phyloP scores from a whole-genome alignment of 192 early-diverging fungal genomes.

The Phlyctochytrium arcticum region DNA sequence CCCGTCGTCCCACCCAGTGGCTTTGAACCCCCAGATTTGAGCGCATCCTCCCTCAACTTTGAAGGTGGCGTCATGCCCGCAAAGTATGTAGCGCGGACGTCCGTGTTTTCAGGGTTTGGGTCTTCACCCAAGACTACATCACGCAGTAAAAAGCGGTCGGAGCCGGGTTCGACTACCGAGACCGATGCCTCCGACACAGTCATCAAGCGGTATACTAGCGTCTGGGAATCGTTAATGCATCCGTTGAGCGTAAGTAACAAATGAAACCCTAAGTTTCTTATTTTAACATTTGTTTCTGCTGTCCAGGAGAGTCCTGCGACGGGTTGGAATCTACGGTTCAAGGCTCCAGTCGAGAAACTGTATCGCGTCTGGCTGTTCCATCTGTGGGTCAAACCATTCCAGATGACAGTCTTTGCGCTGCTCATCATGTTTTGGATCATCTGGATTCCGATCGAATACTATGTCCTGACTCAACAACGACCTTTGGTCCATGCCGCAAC shows the following conservation, averaged over 20 bases:
- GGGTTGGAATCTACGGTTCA: constrained; percentile 10
- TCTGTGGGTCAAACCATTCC: constrained; percentile 11
- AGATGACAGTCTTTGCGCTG: neutral
- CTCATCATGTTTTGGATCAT: neutral
- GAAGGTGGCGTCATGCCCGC: constrained; percentile 15
- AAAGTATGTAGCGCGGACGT: constrained; percentile 12
- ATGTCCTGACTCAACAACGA: neutral
- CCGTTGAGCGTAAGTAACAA: constrained; percentile 6
- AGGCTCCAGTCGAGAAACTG: constrained; percentile 1
- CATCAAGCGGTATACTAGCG: neutral
- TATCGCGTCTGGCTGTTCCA: constrained; percentile 17
- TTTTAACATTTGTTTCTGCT: neutral
- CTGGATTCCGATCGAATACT: neutral
- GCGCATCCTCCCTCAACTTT: constrained; percentile 22
- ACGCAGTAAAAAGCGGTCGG: neutral
- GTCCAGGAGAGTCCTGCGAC: constrained; percentile 17
- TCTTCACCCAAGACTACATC: too few relatives aligned
- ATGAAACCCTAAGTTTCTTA: neutral
- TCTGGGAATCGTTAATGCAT: constrained; percentile 7
- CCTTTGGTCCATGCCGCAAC: constrained; percentile 2
- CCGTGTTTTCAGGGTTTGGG: too few relatives aligned
- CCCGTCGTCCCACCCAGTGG: constrained; percentile 1
- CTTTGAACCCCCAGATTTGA: constrained; percentile 15
- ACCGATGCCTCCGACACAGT: constrained; percentile 4
- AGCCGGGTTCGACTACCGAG: neutral